phyloP scores from a whole-genome alignment of 2,329 filamentous ascomycete genomes.

The Triangularia setosa region DNA sequence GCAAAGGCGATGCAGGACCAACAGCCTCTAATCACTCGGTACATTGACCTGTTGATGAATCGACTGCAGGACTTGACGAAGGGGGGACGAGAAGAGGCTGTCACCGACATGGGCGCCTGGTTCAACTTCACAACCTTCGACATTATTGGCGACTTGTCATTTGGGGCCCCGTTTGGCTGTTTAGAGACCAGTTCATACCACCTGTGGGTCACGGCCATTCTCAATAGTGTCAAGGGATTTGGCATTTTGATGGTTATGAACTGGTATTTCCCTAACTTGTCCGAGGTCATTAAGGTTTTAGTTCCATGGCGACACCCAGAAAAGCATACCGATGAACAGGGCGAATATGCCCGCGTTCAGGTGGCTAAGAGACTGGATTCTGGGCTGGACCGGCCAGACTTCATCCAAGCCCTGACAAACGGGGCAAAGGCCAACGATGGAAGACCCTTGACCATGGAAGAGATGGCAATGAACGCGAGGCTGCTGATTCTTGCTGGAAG shows the following conservation, averaged over 20 bases:
- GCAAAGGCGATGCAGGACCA: constrained; percentile 36
- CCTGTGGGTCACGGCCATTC: constrained; percentile 23
- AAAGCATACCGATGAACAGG: not conserved
- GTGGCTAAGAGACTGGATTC: constrained; percentile 10
- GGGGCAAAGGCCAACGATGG: constrained; percentile 10
- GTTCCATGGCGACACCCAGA: not conserved
- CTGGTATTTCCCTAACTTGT: constrained; percentile 1
- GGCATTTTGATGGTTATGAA: not conserved
- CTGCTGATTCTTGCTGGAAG: constrained; percentile 42
- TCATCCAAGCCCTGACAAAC: constrained; percentile 11
- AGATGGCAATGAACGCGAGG: constrained; percentile 21
- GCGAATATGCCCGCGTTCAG: not conserved
- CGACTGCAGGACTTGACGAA: constrained; percentile 6
- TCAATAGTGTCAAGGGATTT: constrained; percentile 13
- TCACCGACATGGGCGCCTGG: constrained; percentile 17
- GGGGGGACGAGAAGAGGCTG: not conserved
- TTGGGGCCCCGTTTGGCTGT: constrained; percentile 28
- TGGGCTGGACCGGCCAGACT: constrained; percentile 10
- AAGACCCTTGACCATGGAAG: constrained; percentile 6
- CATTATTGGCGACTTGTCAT: constrained; percentile 28
- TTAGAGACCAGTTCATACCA: constrained; percentile 21
- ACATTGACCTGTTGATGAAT: constrained; percentile 32
- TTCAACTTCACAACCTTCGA: constrained; percentile 29
- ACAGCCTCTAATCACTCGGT: constrained; percentile 33
- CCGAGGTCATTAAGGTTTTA: not conserved